Evolutionary conservation across 2,329 filamentous ascomycete species (phyloP), one percentile per base, ranked within the genome.

Genomic region (Elsinoe fawcettii): DNA sequence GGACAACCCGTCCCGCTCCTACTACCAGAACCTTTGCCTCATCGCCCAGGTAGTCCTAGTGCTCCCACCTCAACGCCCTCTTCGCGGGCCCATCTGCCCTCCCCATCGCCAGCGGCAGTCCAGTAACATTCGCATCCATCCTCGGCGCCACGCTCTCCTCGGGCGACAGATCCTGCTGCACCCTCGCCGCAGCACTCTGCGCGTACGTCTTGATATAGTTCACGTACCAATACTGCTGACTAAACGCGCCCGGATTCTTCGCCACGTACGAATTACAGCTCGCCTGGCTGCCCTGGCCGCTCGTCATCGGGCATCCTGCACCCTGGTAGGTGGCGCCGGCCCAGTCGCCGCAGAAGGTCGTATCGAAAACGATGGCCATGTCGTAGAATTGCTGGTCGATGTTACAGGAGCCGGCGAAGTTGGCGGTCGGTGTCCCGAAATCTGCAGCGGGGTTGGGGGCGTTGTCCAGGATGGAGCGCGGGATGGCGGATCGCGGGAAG

Each of bases 401-500:
- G 36, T 71, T 61, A 58, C 72, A 75, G 30, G 59, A 63, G 14
- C 71, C 69, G 41, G 63, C 81, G 23, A 65, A 63, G 80, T 81
- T 30, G 74, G 73, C 72, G 90, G 95, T 53, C 74, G 78, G 39
- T 6, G 59, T 36, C 83, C 87, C 8, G 77, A 68, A 3, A 88
- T 86, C 2, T 67, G 71, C 20, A 3, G 59, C 22, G 3, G 53
- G 53, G 62, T 88, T 74, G 0, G 88, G 88, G 18, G 34, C 44
- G 6, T 51, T 56, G 11, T 34, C 37, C n/a, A 37, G 66, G 59
- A 88, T 82, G 67, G 90, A 83, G 2, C 69, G 64, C 0, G 88
- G 88, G 59, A 90, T 81, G 6, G 68, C 69, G 60, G 69, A 70
- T 6, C 88, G 83, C 1, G 84, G 77, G 72, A 95, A 96, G 79